Evolutionary conservation across 2,329 filamentous ascomycete genomes (phyloP).

Genomic region (Chaetothyriales sp.): DNA sequence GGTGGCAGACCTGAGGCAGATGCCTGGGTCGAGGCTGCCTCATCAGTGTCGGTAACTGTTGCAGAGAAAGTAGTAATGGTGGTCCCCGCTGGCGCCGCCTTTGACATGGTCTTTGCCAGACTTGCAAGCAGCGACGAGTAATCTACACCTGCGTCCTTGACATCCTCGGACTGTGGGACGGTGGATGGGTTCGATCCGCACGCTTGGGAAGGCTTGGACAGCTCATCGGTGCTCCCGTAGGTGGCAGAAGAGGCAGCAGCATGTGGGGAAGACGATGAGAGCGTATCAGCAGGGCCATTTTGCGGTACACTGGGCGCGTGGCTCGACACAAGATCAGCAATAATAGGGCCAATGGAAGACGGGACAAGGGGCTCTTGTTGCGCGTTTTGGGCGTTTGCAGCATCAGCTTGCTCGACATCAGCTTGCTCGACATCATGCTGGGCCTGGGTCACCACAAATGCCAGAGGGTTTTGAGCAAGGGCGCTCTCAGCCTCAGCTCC

Average conservation of each 20-base stretch:
- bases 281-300: not conserved
- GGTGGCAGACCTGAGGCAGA: slow-evolving; percentile 27
- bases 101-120: slow-evolving; percentile 25
- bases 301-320: not conserved
- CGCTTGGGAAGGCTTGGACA: not conserved
- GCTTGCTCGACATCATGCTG: not conserved
- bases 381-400: not conserved
- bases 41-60: slow-evolving; percentile 18
- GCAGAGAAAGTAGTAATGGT: slow-evolving; percentile 17
- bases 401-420: not conserved
- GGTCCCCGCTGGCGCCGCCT: slow-evolving; percentile 19
- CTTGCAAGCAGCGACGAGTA: slow-evolving; percentile 36
- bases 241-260: not conserved
- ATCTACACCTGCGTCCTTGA: slow-evolving; percentile 27
- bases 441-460: not conserved
- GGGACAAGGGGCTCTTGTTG: not conserved
- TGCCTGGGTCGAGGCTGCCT: slow-evolving; percentile 21
- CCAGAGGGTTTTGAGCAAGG: not conserved
- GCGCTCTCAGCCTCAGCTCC: slow-evolving; percentile 13
- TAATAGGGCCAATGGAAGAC: not conserved
- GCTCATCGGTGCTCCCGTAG: not conserved
- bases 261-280: not conserved
- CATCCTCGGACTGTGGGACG: not conserved
- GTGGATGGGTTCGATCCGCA: not conserved
- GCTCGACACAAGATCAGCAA: not conserved